Base-by-base conservation (phyloP, 2,329 filamentous ascomycete species). In the Mycogone perniciosa region DNA sequence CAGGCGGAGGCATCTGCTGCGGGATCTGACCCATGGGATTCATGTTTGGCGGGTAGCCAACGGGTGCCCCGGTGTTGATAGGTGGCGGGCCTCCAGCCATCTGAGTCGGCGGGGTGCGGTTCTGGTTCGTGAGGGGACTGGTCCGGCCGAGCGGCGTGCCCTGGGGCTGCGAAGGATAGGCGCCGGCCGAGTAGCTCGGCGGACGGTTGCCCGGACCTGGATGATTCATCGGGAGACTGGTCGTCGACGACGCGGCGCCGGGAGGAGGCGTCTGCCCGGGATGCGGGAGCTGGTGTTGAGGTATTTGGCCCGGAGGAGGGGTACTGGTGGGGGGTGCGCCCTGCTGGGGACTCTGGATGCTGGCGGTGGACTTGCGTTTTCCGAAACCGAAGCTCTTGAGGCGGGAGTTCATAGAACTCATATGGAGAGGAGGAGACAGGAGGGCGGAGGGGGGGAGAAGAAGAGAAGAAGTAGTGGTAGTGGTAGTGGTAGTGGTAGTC, bases 381-480 rank as follows among this genome's bases (percentile, higher is more conserved):
- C 85, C 85, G 77, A 88, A 86, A 73, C 86, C 85, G 75, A 89
- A 79, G 77, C 81, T 80, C 77, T 88, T 87, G 70, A 89, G 82
- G 72, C 85, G 83, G 69, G 82, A 81, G 77, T 88, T 88, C 81
- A 87, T 80, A 78, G 83, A 88, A 79, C 81, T 87, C 84, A 88
- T 87, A 68, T 66, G 66, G 69, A 67, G 67, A 60, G 57, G 58
- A 47, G 52, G 51, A 48, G 41, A 56, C 54, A 44, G 46, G 51
- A 61, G 55, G 41, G 38, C 45, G 33, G 48, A 30, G 44, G 46
- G 46, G 44, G 49, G 45, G 51, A 30, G 50, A 48, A 46, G 53
- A 54, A 52, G 56, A 56, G 53, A 55, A 55, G 58, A 57, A 8
- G 48, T 26, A 26, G 44, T 30, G 30, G 37, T 48, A 41, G 38